A percentile compares a stretch with the other conserved stretches of the same genome.
Evolutionary conservation across 352 stramenopile species (phyloP).

Genomic region (Pythium apleroticum): DNA sequence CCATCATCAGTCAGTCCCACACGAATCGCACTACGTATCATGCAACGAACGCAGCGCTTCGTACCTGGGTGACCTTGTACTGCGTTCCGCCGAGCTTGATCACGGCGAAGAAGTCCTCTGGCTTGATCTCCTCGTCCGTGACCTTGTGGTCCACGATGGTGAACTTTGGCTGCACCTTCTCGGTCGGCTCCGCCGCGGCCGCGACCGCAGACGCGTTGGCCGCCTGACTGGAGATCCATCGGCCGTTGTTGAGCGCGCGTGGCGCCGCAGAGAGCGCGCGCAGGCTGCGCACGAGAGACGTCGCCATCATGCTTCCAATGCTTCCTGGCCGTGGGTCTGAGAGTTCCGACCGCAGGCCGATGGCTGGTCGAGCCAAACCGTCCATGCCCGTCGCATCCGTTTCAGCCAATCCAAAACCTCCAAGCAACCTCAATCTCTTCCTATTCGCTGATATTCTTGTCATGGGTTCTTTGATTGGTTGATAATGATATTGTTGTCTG

Average conservation of each 20-base stretch:
- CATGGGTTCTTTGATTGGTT: neutral
- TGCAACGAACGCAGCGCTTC: slow-evolving; percentile 2
- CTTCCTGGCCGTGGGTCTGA: neutral
- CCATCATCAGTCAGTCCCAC: no score
- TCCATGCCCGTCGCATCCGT: neutral
- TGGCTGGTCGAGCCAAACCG: slow-evolving; percentile 26
- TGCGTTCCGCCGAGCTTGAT: slow-evolving; percentile 83
- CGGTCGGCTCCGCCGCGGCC: slow-evolving; percentile 16
- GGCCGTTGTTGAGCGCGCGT: slow-evolving; percentile 9
- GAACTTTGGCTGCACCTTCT: slow-evolving; percentile 39
- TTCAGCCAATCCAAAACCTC: slow-evolving; percentile 7
- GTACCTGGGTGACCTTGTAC: slow-evolving; percentile 84
- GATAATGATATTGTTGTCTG: slow-evolving; percentile 17
- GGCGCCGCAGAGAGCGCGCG: slow-evolving; percentile 29
- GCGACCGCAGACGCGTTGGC: slow-evolving; percentile 18
- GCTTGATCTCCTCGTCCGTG: slow-evolving; percentile 57
- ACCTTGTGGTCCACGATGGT: slow-evolving; percentile 82
- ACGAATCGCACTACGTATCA: no score
- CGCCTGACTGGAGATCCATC: slow-evolving; percentile 16
- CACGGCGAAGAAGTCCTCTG: slow-evolving; percentile 81
- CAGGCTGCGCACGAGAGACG: slow-evolving; percentile 26
- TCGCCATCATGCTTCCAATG: slow-evolving; percentile 18
- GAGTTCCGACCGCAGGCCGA: slow-evolving; percentile 1
- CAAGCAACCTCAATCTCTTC: neutral
- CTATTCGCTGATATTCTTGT: slow-evolving; percentile 11